Conservation (phyloP, 176 grass and related monocot genomes). For the Aegilops tauschii region DNA sequence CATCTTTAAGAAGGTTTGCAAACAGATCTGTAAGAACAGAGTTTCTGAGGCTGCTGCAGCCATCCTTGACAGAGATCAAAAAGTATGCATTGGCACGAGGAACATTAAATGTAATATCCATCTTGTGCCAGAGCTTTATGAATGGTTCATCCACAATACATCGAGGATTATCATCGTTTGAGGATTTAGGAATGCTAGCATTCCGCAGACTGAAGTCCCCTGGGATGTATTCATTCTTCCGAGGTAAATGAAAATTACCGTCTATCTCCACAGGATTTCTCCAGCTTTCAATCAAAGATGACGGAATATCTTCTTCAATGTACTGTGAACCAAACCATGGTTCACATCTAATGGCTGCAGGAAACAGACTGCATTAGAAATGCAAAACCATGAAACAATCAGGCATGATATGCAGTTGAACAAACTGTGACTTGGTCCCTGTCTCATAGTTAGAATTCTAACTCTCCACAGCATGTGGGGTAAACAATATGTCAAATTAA, state of each 20-base stretch:
- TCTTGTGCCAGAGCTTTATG: slow-evolving; percentile 93
- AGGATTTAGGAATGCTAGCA: slow-evolving; percentile 41
- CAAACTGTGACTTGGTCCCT: slow-evolving; percentile 2
- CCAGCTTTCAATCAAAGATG: slow-evolving; percentile 77
- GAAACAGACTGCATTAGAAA: slow-evolving; percentile 34
- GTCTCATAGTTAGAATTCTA: not conserved
- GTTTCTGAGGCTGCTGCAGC: slow-evolving; percentile 58
- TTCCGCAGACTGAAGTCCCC: slow-evolving; percentile 67
- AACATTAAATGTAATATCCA: slow-evolving; percentile 85
- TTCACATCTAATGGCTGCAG: slow-evolving; percentile 72
- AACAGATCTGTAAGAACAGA: slow-evolving; percentile 91
- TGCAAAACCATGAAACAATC: slow-evolving; percentile 7
- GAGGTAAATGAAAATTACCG: slow-evolving; percentile 70
- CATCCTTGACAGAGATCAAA: slow-evolving; percentile 84
- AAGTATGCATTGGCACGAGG: slow-evolving; percentile 92
- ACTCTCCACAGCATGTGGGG: not conserved
- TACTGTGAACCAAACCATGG: slow-evolving; percentile 95
- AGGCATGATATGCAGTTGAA: slow-evolving; percentile 11
- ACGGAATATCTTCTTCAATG: slow-evolving; percentile 81
- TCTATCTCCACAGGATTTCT: slow-evolving; percentile 57
- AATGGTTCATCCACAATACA: slow-evolving; percentile 79
- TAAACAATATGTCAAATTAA: slow-evolving; percentile 5
- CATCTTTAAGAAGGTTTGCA: slow-evolving; percentile 91
- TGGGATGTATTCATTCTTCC: slow-evolving; percentile 87
- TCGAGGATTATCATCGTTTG: slow-evolving; percentile 43